These are phyloP conservation scores for Candida endomychidarum DNA, from an alignment of 805 yeast genomes.

Conservation along the genomic window DNA sequence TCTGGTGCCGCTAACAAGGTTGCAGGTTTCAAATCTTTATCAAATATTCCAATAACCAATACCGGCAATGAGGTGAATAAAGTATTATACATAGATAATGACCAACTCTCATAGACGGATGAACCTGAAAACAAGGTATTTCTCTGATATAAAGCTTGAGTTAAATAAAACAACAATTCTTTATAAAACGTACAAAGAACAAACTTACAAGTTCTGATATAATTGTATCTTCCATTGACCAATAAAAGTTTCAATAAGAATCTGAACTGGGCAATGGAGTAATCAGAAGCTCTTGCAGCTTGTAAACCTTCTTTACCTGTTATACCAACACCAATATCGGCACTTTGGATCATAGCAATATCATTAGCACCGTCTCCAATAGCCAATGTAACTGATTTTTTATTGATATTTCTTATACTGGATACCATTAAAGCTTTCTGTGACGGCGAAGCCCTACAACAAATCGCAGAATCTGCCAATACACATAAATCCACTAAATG, in stretches of 20 bases:
- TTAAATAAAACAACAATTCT: slow-evolving; percentile 83
- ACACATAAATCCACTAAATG: slow-evolving; percentile 84
- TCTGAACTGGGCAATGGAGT: slow-evolving; percentile 91
- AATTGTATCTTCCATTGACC: slow-evolving; percentile 96
- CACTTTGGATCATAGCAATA: slow-evolving; percentile 98
- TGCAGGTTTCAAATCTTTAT: slow-evolving; percentile 83
- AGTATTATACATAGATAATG: slow-evolving; percentile 95
- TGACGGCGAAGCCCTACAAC: slow-evolving; percentile 96
- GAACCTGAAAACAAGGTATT: slow-evolving; percentile 89
- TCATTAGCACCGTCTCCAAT: slow-evolving; percentile 99
- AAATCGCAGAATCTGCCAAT: slow-evolving; percentile 83
- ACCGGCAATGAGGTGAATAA: slow-evolving; percentile 92
- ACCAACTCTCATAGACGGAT: slow-evolving; percentile 92
- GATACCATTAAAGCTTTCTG: slow-evolving; percentile 91
- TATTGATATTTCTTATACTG: slow-evolving; percentile 70
- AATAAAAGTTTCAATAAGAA: slow-evolving; percentile 76
- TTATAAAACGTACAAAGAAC: slow-evolving; percentile 93
- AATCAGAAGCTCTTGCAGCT: slow-evolving; percentile 94
- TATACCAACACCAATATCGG: slow-evolving; percentile 96
- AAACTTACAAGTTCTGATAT: slow-evolving; percentile 87
- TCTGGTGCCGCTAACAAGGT: slow-evolving; percentile 92
- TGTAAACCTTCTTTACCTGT: slow-evolving; percentile 97
- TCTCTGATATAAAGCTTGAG: slow-evolving; percentile 86
- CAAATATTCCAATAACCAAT: slow-evolving; percentile 91
- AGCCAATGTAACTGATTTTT: slow-evolving; percentile 79